Conservation (phyloP, 805 yeast genomes). For the Saturnispora diversa region DNA sequence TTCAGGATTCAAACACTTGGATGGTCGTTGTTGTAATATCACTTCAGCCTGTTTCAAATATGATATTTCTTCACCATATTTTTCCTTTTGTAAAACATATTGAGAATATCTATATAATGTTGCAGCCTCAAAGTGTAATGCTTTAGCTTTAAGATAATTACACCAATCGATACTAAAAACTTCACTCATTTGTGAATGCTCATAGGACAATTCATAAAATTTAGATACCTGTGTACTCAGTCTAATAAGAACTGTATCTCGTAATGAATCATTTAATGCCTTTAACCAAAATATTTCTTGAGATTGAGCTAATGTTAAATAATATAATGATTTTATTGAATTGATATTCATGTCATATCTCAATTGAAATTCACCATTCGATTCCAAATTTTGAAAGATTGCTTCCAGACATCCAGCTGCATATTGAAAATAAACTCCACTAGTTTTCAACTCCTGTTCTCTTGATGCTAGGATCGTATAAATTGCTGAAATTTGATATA, state of each 20-base stretch:
- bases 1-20: not conserved
- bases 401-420: slow-evolving; percentile 60
- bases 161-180: slow-evolving; percentile 46
- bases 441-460: slow-evolving; percentile 43
- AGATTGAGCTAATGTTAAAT: slow-evolving; percentile 69
- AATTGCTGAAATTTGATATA: slow-evolving; percentile 62
- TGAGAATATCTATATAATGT: slow-evolving; percentile 57
- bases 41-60: slow-evolving; percentile 39
- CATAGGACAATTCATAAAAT: slow-evolving; percentile 42
- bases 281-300: slow-evolving; percentile 82
- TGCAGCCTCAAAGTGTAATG: slow-evolving; percentile 60
- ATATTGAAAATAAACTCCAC: slow-evolving; percentile 58
- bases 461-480: slow-evolving; percentile 49
- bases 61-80: slow-evolving; percentile 68
- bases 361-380: slow-evolving; percentile 17
- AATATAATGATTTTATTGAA: slow-evolving; percentile 43
- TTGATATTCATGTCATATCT: slow-evolving; percentile 42
- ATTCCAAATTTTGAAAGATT: slow-evolving; percentile 7
- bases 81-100: slow-evolving; percentile 37
- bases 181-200: slow-evolving; percentile 26
- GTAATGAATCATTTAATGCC: slow-evolving; percentile 44
- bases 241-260: slow-evolving; percentile 54
- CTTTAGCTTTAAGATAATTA: slow-evolving; percentile 51
- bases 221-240: slow-evolving; percentile 56
- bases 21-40: slow-evolving; percentile 24